Conservation (phyloP, 352 stramenopile genomes). For the Pythium sp. region DNA sequence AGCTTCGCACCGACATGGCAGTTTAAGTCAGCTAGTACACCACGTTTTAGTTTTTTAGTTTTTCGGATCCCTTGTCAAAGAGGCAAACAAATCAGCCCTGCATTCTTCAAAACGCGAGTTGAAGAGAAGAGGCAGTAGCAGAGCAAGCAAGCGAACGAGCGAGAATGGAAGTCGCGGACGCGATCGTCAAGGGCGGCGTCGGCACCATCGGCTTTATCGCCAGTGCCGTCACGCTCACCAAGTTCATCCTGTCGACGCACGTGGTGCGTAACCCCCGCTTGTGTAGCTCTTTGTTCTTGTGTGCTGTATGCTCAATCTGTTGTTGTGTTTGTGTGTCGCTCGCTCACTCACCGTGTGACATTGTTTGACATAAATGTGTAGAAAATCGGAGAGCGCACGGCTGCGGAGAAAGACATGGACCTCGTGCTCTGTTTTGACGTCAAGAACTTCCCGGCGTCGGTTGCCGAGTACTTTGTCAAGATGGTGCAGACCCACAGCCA, state of each 20-base stretch:
- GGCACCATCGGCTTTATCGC: conserved; percentile 68
- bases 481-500: conserved; percentile 64
- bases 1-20: neutral
- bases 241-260: conserved; percentile 74
- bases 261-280: conserved; percentile 39
- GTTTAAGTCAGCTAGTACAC: neutral
- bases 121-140: neutral
- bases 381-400: conserved; percentile 51
- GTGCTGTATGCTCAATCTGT: neutral
- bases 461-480: conserved; percentile 67
- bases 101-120: conserved; percentile 6
- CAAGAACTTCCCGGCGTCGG: conserved; percentile 43
- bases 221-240: conserved; percentile 74
- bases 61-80: too few relatives aligned
- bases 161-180: conserved; percentile 31
- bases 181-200: conserved; percentile 66
- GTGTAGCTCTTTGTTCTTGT: conserved; percentile 6
- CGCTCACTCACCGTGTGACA: neutral
- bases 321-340: neutral
- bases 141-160: neutral
- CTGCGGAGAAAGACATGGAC: conserved; percentile 63
- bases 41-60: neutral
- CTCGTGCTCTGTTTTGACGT: conserved; percentile 72
- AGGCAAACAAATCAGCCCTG: neutral
- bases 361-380: conserved; percentile 25